Percentiles rank a stretch among this genome's conserved stretches.
Evolutionary conservation across 1,284 basidiomycete species (phyloP).

Genomic region (Ganoderma sinense): DNA sequence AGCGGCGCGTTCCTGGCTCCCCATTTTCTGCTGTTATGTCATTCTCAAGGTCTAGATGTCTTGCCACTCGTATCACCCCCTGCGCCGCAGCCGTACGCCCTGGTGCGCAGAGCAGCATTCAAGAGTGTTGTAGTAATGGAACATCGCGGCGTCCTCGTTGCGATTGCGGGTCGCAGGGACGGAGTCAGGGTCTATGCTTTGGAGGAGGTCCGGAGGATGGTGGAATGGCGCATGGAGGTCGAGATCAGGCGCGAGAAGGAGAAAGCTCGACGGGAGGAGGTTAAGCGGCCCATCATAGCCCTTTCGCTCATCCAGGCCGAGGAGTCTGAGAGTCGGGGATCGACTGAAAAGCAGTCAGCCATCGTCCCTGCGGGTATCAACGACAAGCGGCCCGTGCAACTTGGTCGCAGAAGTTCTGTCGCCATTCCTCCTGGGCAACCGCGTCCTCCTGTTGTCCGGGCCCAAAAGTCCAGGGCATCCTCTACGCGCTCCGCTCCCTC

Average conservation of each 20-base stretch:
- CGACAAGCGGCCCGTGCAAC: slow-evolving; percentile 29
- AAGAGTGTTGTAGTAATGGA: slow-evolving; percentile 90
- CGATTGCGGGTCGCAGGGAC: slow-evolving; percentile 82
- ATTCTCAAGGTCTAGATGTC: slow-evolving; percentile 83
- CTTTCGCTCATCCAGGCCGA: slow-evolving; percentile 29
- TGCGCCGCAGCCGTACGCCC: slow-evolving; percentile 75
- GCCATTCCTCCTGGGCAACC: slow-evolving; percentile 31
- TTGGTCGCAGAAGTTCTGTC: slow-evolving; percentile 33
- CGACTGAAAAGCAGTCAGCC: slow-evolving; percentile 47
- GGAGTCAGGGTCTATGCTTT: slow-evolving; percentile 86
- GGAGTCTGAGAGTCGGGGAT: slow-evolving; percentile 33
- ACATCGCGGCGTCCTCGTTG: slow-evolving; percentile 83
- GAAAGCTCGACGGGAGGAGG: slow-evolving; percentile 66
- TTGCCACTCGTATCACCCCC: slow-evolving; percentile 77
- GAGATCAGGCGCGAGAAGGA: slow-evolving; percentile 79
- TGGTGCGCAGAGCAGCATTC: slow-evolving; percentile 80
- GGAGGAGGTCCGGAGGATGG: slow-evolving; percentile 81
- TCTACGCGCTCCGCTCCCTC: slow-evolving; percentile 33
- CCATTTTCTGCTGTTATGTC: slow-evolving; percentile 83
- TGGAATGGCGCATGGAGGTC: slow-evolving; percentile 86
- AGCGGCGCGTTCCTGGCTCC: slow-evolving; percentile 81
- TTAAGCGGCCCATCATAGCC: slow-evolving; percentile 52
- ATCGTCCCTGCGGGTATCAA: slow-evolving; percentile 40
- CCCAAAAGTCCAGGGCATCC: slow-evolving; percentile 34
- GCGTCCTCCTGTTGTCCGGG: slow-evolving; percentile 29